Evolutionary conservation across 1,284 basidiomycete genomes (phyloP).

Genomic region (Cutaneotrichosporon dermatis): DNA sequence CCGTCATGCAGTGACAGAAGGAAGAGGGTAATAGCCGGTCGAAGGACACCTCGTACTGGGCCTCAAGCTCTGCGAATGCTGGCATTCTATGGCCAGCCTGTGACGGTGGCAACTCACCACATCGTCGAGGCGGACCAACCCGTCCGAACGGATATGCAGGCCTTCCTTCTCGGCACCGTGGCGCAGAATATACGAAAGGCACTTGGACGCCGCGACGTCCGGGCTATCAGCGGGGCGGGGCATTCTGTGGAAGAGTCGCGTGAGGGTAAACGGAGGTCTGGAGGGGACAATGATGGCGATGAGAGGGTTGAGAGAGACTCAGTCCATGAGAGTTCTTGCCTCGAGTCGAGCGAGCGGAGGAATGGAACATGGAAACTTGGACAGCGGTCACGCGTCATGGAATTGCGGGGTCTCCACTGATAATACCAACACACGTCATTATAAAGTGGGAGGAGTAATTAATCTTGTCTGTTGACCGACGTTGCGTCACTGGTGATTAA

Average conservation of each 20-base stretch:
- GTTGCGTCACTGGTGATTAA: too few relatives aligned
- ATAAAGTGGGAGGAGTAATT: too few relatives aligned
- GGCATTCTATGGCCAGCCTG: not conserved
- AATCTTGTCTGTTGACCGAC: too few relatives aligned
- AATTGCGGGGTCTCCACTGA: too few relatives aligned
- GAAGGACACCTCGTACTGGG: not conserved
- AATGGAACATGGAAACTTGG: too few relatives aligned
- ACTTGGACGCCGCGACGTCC: conserved; percentile 62
- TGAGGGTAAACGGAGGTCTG: too few relatives aligned
- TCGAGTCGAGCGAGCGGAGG: too few relatives aligned
- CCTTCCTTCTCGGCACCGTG: conserved; percentile 76
- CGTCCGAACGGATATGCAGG: conserved; percentile 69
- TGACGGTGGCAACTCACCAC: conserved; percentile 56
- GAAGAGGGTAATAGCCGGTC: not conserved
- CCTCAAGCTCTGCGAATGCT: not conserved
- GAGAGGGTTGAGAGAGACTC: too few relatives aligned
- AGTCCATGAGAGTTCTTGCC: too few relatives aligned
- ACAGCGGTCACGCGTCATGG: too few relatives aligned
- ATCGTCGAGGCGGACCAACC: conserved; percentile 68
- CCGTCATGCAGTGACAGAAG: not conserved
- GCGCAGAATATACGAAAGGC: conserved; percentile 74
- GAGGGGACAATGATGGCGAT: too few relatives aligned
- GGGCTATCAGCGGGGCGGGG: conserved; percentile 49
- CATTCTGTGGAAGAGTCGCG: conserved; percentile 19
- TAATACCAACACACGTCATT: too few relatives aligned